phyloP scores from a whole-genome alignment of 352 stramenopile genomes.

The Blastocystis hominis region DNA sequence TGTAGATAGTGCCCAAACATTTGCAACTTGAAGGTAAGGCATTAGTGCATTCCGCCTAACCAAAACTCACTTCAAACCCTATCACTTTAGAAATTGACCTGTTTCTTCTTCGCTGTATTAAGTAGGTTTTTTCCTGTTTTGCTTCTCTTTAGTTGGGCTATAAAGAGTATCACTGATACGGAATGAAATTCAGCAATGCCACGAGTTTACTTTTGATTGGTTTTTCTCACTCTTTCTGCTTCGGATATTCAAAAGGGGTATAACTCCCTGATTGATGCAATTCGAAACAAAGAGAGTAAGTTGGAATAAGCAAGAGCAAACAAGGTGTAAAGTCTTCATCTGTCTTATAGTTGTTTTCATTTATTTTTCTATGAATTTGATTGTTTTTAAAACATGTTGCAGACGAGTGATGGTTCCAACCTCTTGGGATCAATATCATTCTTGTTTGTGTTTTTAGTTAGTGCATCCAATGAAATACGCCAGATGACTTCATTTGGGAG shows the following conservation, averaged over 20 bases:
- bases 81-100: not conserved
- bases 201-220: conserved; percentile 30
- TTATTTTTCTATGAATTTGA: conserved; percentile 10
- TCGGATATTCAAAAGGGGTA: not conserved
- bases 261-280: not conserved
- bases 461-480: not conserved
- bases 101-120: conserved; percentile 23
- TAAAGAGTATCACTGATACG: conserved; percentile 13
- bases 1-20: not conserved
- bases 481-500: not conserved
- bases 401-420: no score
- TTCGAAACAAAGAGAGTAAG: conserved; percentile 27
- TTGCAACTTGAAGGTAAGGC: not conserved
- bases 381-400: not conserved
- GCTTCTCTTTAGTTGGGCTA: conserved; percentile 12
- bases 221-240: not conserved
- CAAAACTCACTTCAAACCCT: not conserved
- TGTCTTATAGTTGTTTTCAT: not conserved
- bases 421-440: not conserved
- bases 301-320: not conserved
- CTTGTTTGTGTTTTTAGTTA: conserved; percentile 1
- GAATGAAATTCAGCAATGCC: conserved; percentile 21
- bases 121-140: no score
- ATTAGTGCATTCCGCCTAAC: not conserved
- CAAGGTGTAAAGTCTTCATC: not conserved